phyloP scores from a whole-genome alignment of 208 protist genomes.

The Leishmania major region DNA sequence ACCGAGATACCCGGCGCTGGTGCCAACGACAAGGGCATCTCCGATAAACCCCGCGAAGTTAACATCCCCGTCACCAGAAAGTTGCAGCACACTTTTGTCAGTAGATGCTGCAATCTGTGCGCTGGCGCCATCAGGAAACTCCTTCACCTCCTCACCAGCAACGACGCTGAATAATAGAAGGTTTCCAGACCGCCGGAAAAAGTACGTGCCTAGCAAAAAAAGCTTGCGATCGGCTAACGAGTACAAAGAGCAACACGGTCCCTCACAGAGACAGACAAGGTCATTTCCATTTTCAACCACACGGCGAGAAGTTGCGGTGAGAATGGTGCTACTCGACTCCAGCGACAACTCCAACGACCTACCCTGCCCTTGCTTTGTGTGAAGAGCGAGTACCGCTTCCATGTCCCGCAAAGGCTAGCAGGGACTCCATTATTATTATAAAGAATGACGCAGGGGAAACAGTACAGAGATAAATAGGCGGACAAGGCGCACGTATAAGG shows the following conservation, averaged over 20 bases:
- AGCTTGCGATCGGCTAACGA: slow-evolving; percentile 15
- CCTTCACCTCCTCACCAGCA: slow-evolving; percentile 25
- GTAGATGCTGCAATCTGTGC: background rate
- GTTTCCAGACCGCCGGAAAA: slow-evolving; percentile 26
- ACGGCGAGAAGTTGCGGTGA: slow-evolving; percentile 4
- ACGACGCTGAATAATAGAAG: slow-evolving; percentile 35
- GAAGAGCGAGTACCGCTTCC: slow-evolving; percentile 27
- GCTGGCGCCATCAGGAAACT: slow-evolving; percentile 8
- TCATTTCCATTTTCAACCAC: slow-evolving; percentile 32
- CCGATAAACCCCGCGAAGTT: slow-evolving; percentile 30
- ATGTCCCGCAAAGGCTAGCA: slow-evolving; percentile 2
- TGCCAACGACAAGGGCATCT: slow-evolving; percentile 27
- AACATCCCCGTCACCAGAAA: slow-evolving; percentile 14
- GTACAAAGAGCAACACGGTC: slow-evolving; percentile 27
- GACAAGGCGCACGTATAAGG: background rate
- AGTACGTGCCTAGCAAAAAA: slow-evolving; percentile 24
- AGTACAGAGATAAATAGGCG: background rate
- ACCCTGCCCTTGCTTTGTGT: slow-evolving; percentile 8
- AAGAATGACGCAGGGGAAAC: background rate
- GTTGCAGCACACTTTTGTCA: background rate
- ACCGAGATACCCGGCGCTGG: slow-evolving; percentile 23
- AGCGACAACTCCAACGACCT: slow-evolving; percentile 4
- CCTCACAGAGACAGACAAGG: slow-evolving; percentile 31
- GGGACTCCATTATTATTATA: background rate
- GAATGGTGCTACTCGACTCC: slow-evolving; percentile 13